Base-by-base conservation (phyloP, 345 rosid genomes). In the Eucalyptus marginata region DNA sequence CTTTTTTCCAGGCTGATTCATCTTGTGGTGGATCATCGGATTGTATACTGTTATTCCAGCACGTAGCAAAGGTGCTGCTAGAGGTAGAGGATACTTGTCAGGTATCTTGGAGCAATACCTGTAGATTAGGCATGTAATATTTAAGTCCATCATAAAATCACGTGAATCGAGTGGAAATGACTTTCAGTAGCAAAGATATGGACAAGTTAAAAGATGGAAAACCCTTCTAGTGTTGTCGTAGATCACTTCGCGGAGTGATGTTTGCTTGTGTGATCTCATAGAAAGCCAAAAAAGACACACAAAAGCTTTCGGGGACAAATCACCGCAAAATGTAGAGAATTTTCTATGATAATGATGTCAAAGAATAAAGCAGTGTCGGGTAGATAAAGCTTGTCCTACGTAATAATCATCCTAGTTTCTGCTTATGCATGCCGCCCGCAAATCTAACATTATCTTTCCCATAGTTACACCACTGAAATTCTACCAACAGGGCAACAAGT, bases 71-170 rank as follows among this genome's bases (percentile, higher is more conserved):
- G 94, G 95, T n/a, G 94, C 93, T 15, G 92, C 92, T 22, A 83
- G 83, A 44, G 91, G 91, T 86, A 86, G 66, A 43, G 95, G 94
- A 68, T 91, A 92, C 49, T 87, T 91, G 18, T 91, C 93, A 4
- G 94, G 94, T 49, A 94, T 94, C 89, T 66, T 88, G 88, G 85
- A 93, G 92, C 93, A 93, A 91, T 88, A 93, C 88, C 93, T 94
- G 90, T 87, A 85, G 13, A 58, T 12, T 24, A 58, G 64, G n/a
- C 64, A 12, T 58, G 25, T 25, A 58, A 58, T 56, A 24, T 24
- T 9, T 56, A 25, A 56, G 11, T 56, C 29, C 62, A 25, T 56
- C 62, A 24, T 24, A 11, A 56, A 24, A 56, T 56, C 62, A 24
- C 62, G 22, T 54, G 59, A 22, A 54, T 54, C 59, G 4, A 25